Evolutionary conservation across 2,329 filamentous ascomycete species (phyloP).

Genomic region (Cryphonectria nitschkei): DNA sequence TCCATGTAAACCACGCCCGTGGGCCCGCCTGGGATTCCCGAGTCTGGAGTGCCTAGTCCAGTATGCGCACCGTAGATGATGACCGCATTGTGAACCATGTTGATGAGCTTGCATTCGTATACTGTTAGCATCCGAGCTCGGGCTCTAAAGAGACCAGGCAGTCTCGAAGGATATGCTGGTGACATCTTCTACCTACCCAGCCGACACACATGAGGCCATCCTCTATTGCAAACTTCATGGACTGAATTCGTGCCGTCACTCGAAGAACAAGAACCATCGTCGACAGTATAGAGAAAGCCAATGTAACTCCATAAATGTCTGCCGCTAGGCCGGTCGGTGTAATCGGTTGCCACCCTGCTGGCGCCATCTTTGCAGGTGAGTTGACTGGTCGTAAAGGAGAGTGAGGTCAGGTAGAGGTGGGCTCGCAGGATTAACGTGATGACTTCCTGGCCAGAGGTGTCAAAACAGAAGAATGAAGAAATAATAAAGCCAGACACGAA

Average conservation of each 20-base stretch:
- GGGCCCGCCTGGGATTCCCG: background rate
- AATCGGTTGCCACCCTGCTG: slow-evolving; percentile 15
- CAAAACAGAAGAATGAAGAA: background rate
- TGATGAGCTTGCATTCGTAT: slow-evolving; percentile 23
- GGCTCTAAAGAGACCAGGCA: background rate
- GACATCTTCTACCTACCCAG: slow-evolving; percentile 18
- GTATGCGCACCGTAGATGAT: slow-evolving; percentile 34
- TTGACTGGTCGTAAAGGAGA: background rate
- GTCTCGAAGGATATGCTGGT: background rate
- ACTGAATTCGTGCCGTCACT: slow-evolving; percentile 4
- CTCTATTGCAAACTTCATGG: slow-evolving; percentile 20
- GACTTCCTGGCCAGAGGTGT: background rate
- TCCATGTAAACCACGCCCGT: slow-evolving; percentile 1
- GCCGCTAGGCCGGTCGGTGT: slow-evolving; percentile 6
- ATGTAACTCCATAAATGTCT: background rate
- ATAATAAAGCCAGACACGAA: background rate
- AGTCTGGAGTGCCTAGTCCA: slow-evolving; percentile 26
- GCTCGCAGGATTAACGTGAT: background rate
- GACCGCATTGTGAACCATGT: slow-evolving; percentile 29
- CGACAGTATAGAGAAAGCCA: slow-evolving; percentile 15
- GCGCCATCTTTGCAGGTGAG: slow-evolving; percentile 13
- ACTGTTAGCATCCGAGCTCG: background rate
- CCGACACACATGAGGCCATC: slow-evolving; percentile 29
- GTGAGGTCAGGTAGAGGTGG: background rate
- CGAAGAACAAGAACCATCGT: slow-evolving; percentile 14